phyloP scores from a whole-genome alignment of 176 grass and related monocot genomes.

The Ensete ventricosum region DNA sequence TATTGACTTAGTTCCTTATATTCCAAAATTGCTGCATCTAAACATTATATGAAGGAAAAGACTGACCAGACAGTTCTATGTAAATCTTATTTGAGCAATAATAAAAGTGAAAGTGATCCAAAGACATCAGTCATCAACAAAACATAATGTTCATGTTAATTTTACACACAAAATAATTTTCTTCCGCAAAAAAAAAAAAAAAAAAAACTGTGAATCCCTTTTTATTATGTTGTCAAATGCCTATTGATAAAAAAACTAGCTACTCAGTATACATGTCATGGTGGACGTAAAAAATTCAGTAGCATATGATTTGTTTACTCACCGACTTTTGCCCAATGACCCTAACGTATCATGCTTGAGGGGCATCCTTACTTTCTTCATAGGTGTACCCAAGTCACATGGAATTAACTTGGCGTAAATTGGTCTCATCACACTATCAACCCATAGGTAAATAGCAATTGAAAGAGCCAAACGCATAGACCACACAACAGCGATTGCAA shows the following conservation, averaged over 20 bases:
- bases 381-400: constrained; percentile 21
- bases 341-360: constrained; percentile 15
- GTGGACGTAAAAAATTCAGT: not conserved
- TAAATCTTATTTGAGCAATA: not conserved
- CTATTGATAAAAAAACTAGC: not conserved
- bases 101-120: not conserved
- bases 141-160: not conserved
- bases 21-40: no score
- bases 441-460: constrained; percentile 18
- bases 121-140: not conserved
- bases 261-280: not conserved
- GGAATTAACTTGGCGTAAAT: constrained; percentile 32
- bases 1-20: no score
- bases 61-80: not conserved
- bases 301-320: not conserved
- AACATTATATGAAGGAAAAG: not conserved
- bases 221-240: not conserved
- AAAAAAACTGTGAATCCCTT: not conserved
- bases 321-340: constrained; percentile 28
- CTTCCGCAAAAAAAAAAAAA: not conserved
- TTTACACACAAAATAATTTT: not conserved
- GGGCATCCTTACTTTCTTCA: constrained; percentile 9
- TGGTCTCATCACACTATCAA: constrained; percentile 24
- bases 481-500: constrained; percentile 30
- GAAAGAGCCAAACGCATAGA: constrained; percentile 28